These are phyloP conservation scores for Aquilaria agallochum DNA, from an alignment of 441 rosid genomes.

Conservation along the genomic window DNA sequence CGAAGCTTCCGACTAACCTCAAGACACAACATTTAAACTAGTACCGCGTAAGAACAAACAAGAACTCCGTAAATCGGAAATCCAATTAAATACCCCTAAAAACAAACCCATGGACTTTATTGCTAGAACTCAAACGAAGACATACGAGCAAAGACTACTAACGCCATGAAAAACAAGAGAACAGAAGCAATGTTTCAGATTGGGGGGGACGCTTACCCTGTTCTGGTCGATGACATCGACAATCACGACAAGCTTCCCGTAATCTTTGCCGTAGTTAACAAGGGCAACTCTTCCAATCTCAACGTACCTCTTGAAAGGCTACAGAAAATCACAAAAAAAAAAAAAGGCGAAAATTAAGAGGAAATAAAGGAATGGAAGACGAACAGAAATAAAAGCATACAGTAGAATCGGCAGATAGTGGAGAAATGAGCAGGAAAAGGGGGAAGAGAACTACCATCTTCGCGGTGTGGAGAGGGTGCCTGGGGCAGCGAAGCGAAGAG, in stretches of 20 bases:
- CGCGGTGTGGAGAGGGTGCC: background rate
- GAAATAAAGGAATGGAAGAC: background rate
- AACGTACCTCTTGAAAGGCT: slow-evolving; percentile 71
- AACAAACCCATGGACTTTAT: no score
- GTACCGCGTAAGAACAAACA: no score
- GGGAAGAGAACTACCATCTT: slow-evolving; percentile 29
- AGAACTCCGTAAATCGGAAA: no score
- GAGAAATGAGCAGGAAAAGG: background rate
- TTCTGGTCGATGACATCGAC: slow-evolving; percentile 93
- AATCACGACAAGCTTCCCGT: slow-evolving; percentile 86
- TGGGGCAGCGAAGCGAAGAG: background rate
- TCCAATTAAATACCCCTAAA: no score
- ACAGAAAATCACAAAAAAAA: background rate
- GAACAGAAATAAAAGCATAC: background rate
- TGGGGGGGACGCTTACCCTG: slow-evolving; percentile 32
- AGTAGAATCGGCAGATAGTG: background rate
- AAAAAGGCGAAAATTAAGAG: no score
- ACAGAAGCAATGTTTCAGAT: slow-evolving; percentile 1
- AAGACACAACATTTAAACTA: background rate
- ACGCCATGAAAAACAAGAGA: background rate
- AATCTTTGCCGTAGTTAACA: slow-evolving; percentile 88
- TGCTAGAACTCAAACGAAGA: no score
- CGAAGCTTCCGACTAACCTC: no score
- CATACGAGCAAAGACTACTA: no score
- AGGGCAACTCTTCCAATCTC: slow-evolving; percentile 97